A percentile compares a stretch with the other conserved stretches of the same genome.
These are phyloP conservation scores for Malbranchea zuffiana DNA, from an alignment of 2,329 filamentous ascomycete species.

Conservation along the genomic window DNA sequence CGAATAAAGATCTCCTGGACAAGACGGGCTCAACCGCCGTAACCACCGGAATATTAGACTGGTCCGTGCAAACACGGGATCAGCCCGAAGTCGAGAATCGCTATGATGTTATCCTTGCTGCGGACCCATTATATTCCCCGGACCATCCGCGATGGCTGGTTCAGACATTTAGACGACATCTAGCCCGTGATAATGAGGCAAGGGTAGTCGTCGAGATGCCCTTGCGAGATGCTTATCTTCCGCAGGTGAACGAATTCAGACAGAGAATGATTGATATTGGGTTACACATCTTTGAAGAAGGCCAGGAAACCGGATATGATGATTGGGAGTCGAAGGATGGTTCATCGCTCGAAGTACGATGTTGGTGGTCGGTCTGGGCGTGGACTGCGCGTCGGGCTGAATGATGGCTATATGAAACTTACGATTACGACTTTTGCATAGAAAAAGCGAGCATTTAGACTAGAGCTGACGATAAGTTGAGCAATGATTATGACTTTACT, in stretches of 20 bases:
- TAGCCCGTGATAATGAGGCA: slow-evolving; percentile 47
- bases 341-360: slow-evolving; percentile 32
- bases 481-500: background rate
- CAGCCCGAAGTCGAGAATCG: slow-evolving; percentile 21
- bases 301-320: slow-evolving; percentile 37
- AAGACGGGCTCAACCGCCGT: slow-evolving; percentile 47
- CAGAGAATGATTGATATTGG: slow-evolving; percentile 47
- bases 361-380: slow-evolving; percentile 40
- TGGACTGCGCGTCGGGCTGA: slow-evolving; percentile 21
- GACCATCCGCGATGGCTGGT: slow-evolving; percentile 67
- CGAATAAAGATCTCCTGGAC: slow-evolving; percentile 50
- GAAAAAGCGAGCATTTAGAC: background rate
- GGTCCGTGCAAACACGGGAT: slow-evolving; percentile 39
- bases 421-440: slow-evolving; percentile 2
- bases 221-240: slow-evolving; percentile 55
- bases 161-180: slow-evolving; percentile 56
- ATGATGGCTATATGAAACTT: slow-evolving; percentile 2
- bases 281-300: slow-evolving; percentile 43
- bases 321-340: slow-evolving; percentile 38
- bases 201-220: slow-evolving; percentile 73
- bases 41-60: slow-evolving; percentile 59
- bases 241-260: slow-evolving; percentile 54
- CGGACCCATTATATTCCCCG: slow-evolving; percentile 79
- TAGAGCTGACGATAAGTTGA: background rate
- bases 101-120: slow-evolving; percentile 62